Evolutionary conservation across 2,329 filamentous ascomycete species (phyloP).

Genomic region (Ceratocystis albifundus): DNA sequence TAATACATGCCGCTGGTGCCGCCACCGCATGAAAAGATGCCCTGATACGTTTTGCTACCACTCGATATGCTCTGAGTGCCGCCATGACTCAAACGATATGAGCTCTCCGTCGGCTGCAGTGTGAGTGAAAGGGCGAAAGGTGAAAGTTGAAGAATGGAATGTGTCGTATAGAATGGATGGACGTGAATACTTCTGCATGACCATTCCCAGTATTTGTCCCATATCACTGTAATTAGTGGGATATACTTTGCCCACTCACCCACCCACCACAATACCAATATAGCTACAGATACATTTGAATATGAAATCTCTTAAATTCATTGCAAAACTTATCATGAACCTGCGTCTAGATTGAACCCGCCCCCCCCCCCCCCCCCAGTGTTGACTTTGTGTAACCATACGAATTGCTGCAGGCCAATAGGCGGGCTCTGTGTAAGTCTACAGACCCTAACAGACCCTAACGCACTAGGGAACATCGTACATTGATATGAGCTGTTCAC

Average conservation of each 20-base stretch:
- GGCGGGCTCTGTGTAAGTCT: constrained; percentile 7
- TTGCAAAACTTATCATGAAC: background rate
- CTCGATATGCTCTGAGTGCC: constrained; percentile 37
- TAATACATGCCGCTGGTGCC: constrained; percentile 38
- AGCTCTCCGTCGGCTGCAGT: background rate
- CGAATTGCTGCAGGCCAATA: background rate
- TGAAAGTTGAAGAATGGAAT: background rate
- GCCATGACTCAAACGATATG: constrained; percentile 28
- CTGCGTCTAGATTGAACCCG: background rate
- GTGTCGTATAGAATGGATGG: background rate
- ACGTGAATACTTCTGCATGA: background rate
- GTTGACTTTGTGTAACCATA: background rate
- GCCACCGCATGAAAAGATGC: constrained; percentile 36
- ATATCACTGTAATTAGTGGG: background rate
- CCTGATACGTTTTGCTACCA: constrained; percentile 44
- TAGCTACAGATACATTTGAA: background rate
- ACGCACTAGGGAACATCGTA: background rate
- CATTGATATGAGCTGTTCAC: background rate
- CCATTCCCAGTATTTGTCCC: background rate
- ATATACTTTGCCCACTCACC: too few relatives aligned
- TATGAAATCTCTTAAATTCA: background rate
- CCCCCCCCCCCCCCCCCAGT: too few relatives aligned
- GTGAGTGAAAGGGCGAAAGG: background rate
- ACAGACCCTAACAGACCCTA: constrained; percentile 1
- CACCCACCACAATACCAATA: background rate